Evolutionary conservation across 1,284 basidiomycete species (phyloP).

Genomic region (Lentinula novae-zelandiae): DNA sequence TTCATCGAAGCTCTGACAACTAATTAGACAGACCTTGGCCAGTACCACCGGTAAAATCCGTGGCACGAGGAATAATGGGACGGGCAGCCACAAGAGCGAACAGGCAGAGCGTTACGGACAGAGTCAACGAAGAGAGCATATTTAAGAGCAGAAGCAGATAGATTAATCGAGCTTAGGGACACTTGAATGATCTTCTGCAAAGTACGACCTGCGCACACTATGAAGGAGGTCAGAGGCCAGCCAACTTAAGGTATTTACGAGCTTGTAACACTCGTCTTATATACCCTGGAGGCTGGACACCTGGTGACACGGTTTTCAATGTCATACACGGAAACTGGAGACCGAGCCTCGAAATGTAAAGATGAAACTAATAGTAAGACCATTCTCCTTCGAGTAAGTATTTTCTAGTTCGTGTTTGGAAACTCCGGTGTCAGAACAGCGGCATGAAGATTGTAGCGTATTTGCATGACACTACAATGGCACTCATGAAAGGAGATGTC

Average conservation of each 20-base stretch:
- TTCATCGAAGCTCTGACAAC: background rate
- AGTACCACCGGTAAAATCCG: constrained; percentile 4
- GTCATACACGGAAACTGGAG: background rate
- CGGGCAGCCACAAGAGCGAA: background rate
- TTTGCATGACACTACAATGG: background rate
- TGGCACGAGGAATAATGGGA: background rate
- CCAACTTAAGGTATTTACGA: background rate
- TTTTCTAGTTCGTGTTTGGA: background rate
- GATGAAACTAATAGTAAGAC: background rate
- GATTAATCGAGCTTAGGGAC: background rate
- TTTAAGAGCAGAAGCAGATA: background rate
- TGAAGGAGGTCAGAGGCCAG: background rate
- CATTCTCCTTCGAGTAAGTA: background rate
- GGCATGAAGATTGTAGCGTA: no score
- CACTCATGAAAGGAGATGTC: background rate
- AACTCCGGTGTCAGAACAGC: background rate
- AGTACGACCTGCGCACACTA: constrained; percentile 2
- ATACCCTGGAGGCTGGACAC: background rate
- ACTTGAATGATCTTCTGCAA: background rate
- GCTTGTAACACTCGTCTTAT: background rate
- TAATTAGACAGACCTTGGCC: background rate
- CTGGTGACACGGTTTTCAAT: background rate
- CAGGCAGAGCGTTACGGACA: background rate
- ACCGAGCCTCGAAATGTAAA: background rate
- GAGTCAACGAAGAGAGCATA: background rate